These are phyloP conservation scores for Phyllosticta ampelicida DNA, from an alignment of 2,329 filamentous ascomycete genomes.

Conservation along the genomic window DNA sequence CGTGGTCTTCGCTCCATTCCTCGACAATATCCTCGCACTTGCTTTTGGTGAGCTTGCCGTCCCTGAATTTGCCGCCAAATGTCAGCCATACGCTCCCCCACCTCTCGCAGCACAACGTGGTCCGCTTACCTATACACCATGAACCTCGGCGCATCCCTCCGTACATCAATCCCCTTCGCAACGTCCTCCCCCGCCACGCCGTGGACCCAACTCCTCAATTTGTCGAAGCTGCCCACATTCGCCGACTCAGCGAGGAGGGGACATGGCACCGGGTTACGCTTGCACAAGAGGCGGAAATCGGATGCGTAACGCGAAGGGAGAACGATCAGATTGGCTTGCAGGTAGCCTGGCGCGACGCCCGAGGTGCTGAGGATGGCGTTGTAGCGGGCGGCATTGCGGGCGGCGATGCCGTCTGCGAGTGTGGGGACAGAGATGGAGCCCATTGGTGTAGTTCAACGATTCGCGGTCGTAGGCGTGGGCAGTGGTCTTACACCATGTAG, in stretches of 20 bases:
- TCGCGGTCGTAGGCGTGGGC: not conserved
- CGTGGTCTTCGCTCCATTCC: constrained; percentile 48
- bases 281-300: constrained; percentile 49
- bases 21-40: constrained; percentile 34
- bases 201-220: constrained; percentile 30
- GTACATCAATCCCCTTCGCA: constrained; percentile 41
- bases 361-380: constrained; percentile 43
- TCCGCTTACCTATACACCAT: constrained; percentile 45
- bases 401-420: constrained; percentile 21
- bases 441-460: not conserved
- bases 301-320: constrained; percentile 46
- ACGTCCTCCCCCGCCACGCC: constrained; percentile 33
- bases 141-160: constrained; percentile 48
- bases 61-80: not conserved
- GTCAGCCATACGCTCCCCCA: not conserved
- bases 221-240: constrained; percentile 31
- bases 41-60: constrained; percentile 17
- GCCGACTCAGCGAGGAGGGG: constrained; percentile 47
- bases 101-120: not conserved
- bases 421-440: not conserved
- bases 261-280: constrained; percentile 52
- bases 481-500: not conserved
- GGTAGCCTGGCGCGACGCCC: constrained; percentile 43
- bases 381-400: constrained; percentile 36
- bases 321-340: constrained; percentile 54